Base-by-base conservation (phyloP, 2,329 filamentous ascomycete genomes). In the Parastagonospora avenae region DNA sequence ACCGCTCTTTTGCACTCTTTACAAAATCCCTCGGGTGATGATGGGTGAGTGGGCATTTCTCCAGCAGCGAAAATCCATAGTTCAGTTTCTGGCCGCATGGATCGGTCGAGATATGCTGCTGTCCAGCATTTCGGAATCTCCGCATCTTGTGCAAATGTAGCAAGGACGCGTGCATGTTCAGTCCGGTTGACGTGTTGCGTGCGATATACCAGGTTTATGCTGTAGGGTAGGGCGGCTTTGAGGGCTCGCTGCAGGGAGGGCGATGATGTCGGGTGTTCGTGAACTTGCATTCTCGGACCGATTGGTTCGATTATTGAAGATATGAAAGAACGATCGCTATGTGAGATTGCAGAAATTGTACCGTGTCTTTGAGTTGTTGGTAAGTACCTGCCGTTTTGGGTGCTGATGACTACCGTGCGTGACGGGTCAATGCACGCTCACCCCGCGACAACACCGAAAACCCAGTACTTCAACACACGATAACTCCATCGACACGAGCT, bases 21-120 rank as follows among this genome's bases (percentile, higher is more conserved):
- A 46, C 69, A 74, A 42, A 68, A 64, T 8, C 15, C 42, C 8
- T 16, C 36, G 3, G 28, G 8, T 44, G 57, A 42, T 27, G 33
- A 39, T 12, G 52, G 30, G 42, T 73, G 69, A 10, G 50, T 48
- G 9, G 50, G 55, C 7, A 58, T 46, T 52, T 73, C 67, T 15
- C 63, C 70, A 8, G 46, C 49, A 3, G 67, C 72, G 67, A 86
- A 89, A 1, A 89, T 62, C 81, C 83, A 89, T 28, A 85, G 74
- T 54, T 89, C 82, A 0, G 87, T 89, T 64, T 88, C 86, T 0
- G 83, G 84, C 0, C 80, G 78, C 46, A 77, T 78, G 4, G 80
- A 80, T 15, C 86, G 77, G 67, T 90, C 87, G 5, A 87, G 65
- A 63, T 85, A 88, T 0, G 82, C 83, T 0, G 81, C 82, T 0